phyloP scores from a whole-genome alignment of 805 yeast genomes.

The Metschnikowia dekortorum region DNA sequence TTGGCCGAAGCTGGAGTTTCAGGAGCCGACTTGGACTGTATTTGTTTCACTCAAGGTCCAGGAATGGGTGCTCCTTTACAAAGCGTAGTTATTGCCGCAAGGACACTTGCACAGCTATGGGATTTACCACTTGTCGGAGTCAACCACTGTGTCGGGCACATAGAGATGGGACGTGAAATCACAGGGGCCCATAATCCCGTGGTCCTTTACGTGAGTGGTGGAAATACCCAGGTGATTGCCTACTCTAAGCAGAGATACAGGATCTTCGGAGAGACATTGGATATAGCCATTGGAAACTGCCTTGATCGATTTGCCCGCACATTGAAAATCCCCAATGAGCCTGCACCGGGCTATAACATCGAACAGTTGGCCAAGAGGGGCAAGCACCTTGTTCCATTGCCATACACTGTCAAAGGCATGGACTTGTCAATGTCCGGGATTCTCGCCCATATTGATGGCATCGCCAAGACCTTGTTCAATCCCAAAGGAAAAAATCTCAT shows the following conservation, averaged over 20 bases:
- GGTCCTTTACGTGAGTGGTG: constrained; percentile 95
- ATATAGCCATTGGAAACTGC: constrained; percentile 97
- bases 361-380: constrained; percentile 86
- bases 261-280: constrained; percentile 98
- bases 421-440: constrained; percentile 96
- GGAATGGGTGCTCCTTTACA: constrained; percentile 99
- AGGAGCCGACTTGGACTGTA: constrained; percentile 59
- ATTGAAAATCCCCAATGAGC: constrained; percentile 81
- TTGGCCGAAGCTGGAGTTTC: constrained; percentile 54
- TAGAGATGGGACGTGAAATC: constrained; percentile 98
- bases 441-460: constrained; percentile 72
- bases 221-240: constrained; percentile 97
- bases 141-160: constrained; percentile 96
- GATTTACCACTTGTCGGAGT: constrained; percentile 85
- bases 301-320: constrained; percentile 94
- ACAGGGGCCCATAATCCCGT: constrained; percentile 98
- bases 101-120: constrained; percentile 81
- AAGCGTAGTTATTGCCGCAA: constrained; percentile 86
- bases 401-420: constrained; percentile 98
- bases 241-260: constrained; percentile 90
- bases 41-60: constrained; percentile 96
- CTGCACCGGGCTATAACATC: constrained; percentile 96
- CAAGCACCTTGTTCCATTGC: constrained; percentile 62
- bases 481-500: constrained; percentile 34
- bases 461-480: constrained; percentile 69